phyloP scores from a whole-genome alignment of 805 yeast genomes.

The Candida peoriensis region DNA sequence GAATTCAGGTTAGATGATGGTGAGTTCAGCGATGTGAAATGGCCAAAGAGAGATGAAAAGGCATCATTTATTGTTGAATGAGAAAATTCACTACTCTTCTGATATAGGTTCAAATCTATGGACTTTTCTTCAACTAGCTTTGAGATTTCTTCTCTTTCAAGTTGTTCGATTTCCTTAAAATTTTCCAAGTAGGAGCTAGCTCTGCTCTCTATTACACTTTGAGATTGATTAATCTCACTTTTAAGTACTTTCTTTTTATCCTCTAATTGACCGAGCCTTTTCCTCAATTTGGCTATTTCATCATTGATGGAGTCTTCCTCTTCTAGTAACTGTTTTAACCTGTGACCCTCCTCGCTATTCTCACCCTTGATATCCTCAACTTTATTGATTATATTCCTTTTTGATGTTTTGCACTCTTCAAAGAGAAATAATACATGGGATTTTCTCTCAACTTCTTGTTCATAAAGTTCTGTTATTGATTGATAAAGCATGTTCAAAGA shows the following conservation, averaged over 20 bases:
- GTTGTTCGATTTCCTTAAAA: slow-evolving; percentile 32
- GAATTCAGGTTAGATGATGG: too few relatives aligned
- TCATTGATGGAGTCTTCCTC: slow-evolving; percentile 28
- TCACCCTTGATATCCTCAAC: slow-evolving; percentile 36
- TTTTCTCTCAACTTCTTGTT: slow-evolving; percentile 27
- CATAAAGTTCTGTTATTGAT: slow-evolving; percentile 38
- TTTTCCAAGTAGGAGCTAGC: slow-evolving; percentile 38
- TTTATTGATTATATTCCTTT: slow-evolving; percentile 28
- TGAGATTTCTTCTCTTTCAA: slow-evolving; percentile 27
- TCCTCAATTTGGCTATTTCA: slow-evolving; percentile 34
- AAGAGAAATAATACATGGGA: slow-evolving; percentile 25
- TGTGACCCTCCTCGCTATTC: slow-evolving; percentile 34
- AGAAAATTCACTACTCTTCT: too few relatives aligned
- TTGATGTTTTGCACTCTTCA: slow-evolving; percentile 34
- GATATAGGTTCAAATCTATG: too few relatives aligned
- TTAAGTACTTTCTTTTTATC: slow-evolving; percentile 28
- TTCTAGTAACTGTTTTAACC: slow-evolving; percentile 30
- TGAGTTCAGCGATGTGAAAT: too few relatives aligned
- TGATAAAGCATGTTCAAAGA: slow-evolving; percentile 34
- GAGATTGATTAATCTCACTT: slow-evolving; percentile 37
- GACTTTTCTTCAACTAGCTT: slow-evolving; percentile 4
- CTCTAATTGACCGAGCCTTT: slow-evolving; percentile 27
- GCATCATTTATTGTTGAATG: too few relatives aligned
- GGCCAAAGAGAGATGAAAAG: too few relatives aligned
- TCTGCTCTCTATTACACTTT: slow-evolving; percentile 43